Percentiles rank a stretch among this genome's conserved stretches.
phyloP scores from a whole-genome alignment of 345 rosid genomes.

The Atalantia buxifolia region DNA sequence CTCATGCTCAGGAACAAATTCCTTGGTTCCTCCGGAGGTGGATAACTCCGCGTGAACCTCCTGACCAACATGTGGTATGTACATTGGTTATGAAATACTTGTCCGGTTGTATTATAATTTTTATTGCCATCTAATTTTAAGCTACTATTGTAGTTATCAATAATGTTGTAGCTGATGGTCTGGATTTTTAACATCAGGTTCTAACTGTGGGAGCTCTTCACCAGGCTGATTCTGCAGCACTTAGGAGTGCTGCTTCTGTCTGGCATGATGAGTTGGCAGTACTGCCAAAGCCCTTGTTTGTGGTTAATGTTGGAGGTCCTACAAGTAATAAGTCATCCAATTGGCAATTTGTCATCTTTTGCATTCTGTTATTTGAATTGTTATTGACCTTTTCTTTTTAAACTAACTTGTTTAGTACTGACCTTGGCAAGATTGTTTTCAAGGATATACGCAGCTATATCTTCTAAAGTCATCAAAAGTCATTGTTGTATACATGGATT shows the following conservation, averaged over 20 bases:
- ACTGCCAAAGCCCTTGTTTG: constrained; percentile 79
- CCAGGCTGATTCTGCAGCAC: constrained; percentile 63
- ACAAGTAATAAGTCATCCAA: constrained; percentile 48
- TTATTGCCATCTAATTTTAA: background rate
- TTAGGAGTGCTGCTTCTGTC: constrained; percentile 55
- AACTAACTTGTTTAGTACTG: constrained; percentile 2
- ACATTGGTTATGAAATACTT: constrained; percentile 20
- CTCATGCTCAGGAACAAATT: constrained; percentile 61
- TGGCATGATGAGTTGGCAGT: constrained; percentile 72
- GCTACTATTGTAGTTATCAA: background rate
- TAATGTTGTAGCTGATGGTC: constrained; percentile 18
- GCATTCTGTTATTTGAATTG: background rate
- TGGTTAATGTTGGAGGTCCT: constrained; percentile 94
- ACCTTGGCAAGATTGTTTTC: background rate
- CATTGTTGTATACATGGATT: background rate
- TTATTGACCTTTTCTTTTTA: constrained; percentile 3
- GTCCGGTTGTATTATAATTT: constrained; percentile 6
- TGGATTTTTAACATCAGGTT: constrained; percentile 42
- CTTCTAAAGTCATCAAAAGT: background rate
- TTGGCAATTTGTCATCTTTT: constrained; percentile 14
- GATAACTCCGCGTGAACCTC: constrained; percentile 78
- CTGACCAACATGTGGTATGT: constrained; percentile 74
- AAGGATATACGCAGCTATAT: background rate
- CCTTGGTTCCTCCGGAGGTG: constrained; percentile 73
- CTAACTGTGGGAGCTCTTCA: constrained; percentile 91